Base-by-base conservation (phyloP, 1,284 basidiomycete genomes). In the Calocybe gambosa region DNA sequence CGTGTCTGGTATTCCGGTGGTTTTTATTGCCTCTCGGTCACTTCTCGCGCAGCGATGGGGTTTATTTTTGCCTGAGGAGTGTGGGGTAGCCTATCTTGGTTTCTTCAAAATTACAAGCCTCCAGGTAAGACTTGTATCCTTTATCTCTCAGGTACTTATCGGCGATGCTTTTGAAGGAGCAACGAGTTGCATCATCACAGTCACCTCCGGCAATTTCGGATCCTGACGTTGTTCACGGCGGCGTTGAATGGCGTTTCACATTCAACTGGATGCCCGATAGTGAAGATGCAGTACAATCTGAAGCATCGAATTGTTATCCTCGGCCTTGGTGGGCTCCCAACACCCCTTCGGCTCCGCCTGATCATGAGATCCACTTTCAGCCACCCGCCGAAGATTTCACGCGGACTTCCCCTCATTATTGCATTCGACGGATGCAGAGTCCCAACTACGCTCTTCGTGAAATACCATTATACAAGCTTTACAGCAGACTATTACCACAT, bases 241-340 rank as follows among this genome's bases (percentile, higher is more conserved):
- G 55, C 21, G 62, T 67, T 0, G 47, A 61, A 38, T 73, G 71
- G 71, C 45, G 52, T 35, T 67, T 73, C 45, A 57, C 50, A 26
- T 57, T 68, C 10, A 49, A 56, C 29, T 74, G 72, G 72, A 56
- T 60, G 5, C 46, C 65, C 10, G 70, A 70, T n/a, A 66, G 67
- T 5, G 68, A 72, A 45, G 60, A 64, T 20, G 49, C 68, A 19
- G 50, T 51, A 15, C 48, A 44, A 1, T 29, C 44, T 13, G 33
- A 26, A 25, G 7, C 33, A 40, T 44, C 52, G 33, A 13, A 13
- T 54, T 44, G n/a, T 15, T 16, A 8, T n/a, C 26, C 25, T 26
- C 46, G 42, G 43, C 66, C 70, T 3, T 72, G 70, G 69, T 71
- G 70, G 70, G 45, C 51, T 19, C 52, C 47, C 18, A 31, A 12